These are phyloP conservation scores for Boletales sp. DNA, from an alignment of 768 basidiomycete genomes.

Conservation along the genomic window DNA sequence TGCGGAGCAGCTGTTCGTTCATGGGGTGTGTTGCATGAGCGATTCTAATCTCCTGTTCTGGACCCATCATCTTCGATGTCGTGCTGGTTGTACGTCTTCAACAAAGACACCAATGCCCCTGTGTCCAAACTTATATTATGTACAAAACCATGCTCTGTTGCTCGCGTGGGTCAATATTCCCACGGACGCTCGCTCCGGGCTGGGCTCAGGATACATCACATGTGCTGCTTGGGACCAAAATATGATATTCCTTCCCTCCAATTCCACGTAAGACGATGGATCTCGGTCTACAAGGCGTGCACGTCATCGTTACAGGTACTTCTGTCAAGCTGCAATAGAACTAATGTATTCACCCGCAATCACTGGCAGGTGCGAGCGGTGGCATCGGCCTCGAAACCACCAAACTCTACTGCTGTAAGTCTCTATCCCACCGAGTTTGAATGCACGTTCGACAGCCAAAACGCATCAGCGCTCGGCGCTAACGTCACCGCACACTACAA, in stretches of 20 bases:
- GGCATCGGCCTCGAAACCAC: constrained; percentile 69
- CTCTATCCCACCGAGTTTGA: background rate
- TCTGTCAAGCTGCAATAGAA: too few species aligned
- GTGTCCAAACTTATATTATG: too few species aligned
- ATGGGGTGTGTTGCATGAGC: constrained; percentile 12
- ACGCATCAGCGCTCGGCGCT: constrained; percentile 61
- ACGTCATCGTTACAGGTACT: constrained; percentile 63
- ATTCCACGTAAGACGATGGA: constrained; percentile 36
- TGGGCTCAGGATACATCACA: too few species aligned
- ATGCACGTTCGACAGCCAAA: background rate
- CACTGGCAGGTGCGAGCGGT: constrained; percentile 74
- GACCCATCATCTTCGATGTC: background rate
- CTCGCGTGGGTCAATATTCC: too few species aligned
- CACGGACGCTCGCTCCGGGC: too few species aligned
- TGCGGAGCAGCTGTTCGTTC: constrained; percentile 2
- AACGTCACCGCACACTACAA: constrained; percentile 73
- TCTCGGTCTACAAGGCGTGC: constrained; percentile 53
- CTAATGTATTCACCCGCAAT: too few species aligned
- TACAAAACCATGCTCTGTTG: too few species aligned
- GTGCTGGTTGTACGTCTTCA: too few species aligned
- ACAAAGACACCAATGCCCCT: too few species aligned
- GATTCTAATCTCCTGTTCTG: constrained; percentile 2
- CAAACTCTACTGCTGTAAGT: constrained; percentile 50
- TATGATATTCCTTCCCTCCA: background rate
- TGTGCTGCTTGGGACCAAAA: too few species aligned